Base-by-base conservation (phyloP, 805 yeast species). In the Suhomyces sp. region DNA sequence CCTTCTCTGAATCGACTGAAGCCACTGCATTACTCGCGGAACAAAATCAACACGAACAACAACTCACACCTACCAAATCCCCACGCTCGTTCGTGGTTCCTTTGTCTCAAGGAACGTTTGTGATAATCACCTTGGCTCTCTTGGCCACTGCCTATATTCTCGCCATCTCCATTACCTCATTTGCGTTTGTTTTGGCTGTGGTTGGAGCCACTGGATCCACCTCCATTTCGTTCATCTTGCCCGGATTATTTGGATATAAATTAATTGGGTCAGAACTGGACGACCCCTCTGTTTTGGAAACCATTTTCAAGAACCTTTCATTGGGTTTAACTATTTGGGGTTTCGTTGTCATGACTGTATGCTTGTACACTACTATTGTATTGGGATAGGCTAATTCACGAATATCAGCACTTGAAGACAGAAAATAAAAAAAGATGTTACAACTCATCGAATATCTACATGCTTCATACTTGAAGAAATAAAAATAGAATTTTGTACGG, bases 201-300 rank as follows among this genome's bases (percentile, higher is more conserved):
- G 95, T 88, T 4, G 97, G 97, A 2, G 85, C 96, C 1, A 88
- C 96, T 0, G 96, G 96, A 0, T 86, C 95, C 1, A 88, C 96
- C 0, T 77, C 95, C 4, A 88, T 90, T 33, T 88, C 96, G 9
- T 88, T 88, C 54, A 88, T 87, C 19, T 68, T 88, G 30, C 97
- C 97, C 0, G 96, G 96, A 0, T 63, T 87, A 15, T 87, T 88
- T 54, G 95, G 91, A 3, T 87, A 75, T 60, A 79, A 75, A 47
- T 67, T 88, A 40, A 74, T 85, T 35, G 82, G 78, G n/a, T 61
- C 75, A 4, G 72, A 68, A 20, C 39, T 50, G 23, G 48, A 39
- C 33, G 45, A 44, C 21, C 48, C 50, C 30, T 35, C 65, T n/a
- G 42, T 28, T 17, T 48, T 54, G 10, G 72, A 69, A 15, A 43